Evolutionary conservation across 139 green algal species (phyloP), one percentile per base, ranked within the genome.

Genomic region (Micractinium conductrix): DNA sequence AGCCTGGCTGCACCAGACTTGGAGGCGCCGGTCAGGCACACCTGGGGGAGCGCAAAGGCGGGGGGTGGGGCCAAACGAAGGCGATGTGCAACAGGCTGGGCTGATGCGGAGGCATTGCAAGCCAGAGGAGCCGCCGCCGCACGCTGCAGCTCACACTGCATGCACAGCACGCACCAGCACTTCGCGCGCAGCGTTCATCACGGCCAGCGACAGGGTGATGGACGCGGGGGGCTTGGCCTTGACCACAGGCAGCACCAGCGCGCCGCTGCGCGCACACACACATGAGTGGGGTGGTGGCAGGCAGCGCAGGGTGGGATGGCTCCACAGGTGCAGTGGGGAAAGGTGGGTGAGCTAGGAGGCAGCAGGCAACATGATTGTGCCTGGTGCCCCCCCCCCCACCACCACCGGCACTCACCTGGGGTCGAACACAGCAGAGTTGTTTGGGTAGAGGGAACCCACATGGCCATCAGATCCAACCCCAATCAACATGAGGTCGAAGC

Each of bases 401-500:
- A n/a, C n/a, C n/a, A 17, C 12, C 12, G 40, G 16, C 16, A 17
- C 35, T 16, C 71, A 60, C 19, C 16, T 16, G 80, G 94, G 21
- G 79, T n/a, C n/a, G n/a, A n/a, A n/a, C n/a, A n/a, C n/a, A n/a
- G n/a, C n/a, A n/a, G n/a, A n/a, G n/a, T 89, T 2, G 90, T 84
- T 7, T 80, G 96, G 96, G 89, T 99, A 99, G 21, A 99, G 93
- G 2, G 94, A 98, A 24, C 94, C 95, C 14, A 98, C 89, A 78
- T 99, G 96, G 78, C 95, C 96, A 80, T 99, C 96, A 16, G 96
- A 94, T 14, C 96, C 96, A 8, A 98, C 90, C 55, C 83, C 96
- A 43, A 99, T 93, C 53, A 98, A 84, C 22, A 98, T 92, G 1
- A 97, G 84, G 87, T 98, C 95, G 78, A 97, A 95, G 1, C 67